Evolutionary conservation across 495 filamentous ascomycete species (phyloP), one percentile per base, ranked within the genome.

Genomic region (Penicillium ochrochloron): DNA sequence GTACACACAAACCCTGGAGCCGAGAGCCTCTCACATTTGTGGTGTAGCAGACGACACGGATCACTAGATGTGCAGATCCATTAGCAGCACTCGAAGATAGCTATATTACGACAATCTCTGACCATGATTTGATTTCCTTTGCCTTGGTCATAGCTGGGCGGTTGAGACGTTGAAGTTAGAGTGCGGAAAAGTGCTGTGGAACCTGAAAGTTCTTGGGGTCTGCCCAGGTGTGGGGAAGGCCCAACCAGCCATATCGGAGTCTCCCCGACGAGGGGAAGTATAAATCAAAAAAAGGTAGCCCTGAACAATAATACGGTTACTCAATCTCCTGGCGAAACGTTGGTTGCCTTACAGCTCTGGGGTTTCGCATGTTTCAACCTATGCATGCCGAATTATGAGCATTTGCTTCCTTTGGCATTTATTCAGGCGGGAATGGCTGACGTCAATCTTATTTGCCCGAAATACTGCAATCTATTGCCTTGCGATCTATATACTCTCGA

Each of bases 1-100:
- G 42, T 60, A 17, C 21, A 21, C 41, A 41, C 23, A 23, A 31
- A n/a, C 33, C 14, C 27, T n/a, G 19, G 27, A 29, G n/a, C 2
- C 15, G 44, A 15, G 11, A 14, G 25, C 15, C 27, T 15, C 59
- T 62, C 42, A 73, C 70, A 69, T 66, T 69, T 71, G 15, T 73
- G 68, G 27, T 71, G 70, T 1, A 73, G 61, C 5, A 66, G 29
- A 35, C 68, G 70, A 27, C 70, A 70, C 53, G 70, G 68, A 59
- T 73, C 70, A 52, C 70, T 73, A 23, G 1, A 51, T 10, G 7
- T 34, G 15, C 25, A 15, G 15, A 29, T 27, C 12, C 12, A 15
- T 58, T 17, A 61, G 58, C 34, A 14, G 42, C 4, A 21, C 6
- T 29, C 34, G 11, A 19, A 2, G 10, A 25, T 9, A 35, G 9